Percentiles rank a stretch among this genome's conserved stretches.
These are phyloP conservation scores for Tetrapisispora namnaoensis DNA, from an alignment of 805 yeast species.

Conservation along the genomic window DNA sequence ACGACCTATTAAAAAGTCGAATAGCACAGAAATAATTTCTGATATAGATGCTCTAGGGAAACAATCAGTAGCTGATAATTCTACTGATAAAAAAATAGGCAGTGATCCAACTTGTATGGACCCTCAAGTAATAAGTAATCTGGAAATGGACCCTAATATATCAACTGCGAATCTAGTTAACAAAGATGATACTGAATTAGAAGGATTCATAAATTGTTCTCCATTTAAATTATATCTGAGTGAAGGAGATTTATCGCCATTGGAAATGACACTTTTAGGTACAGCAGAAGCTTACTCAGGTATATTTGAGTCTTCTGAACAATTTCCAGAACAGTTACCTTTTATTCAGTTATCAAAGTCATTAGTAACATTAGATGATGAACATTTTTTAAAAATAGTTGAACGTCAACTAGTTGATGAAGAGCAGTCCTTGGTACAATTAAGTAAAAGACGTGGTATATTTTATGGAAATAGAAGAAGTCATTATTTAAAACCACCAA, in stretches of 20 bases:
- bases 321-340: slow-evolving; percentile 22
- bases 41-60: too few species aligned
- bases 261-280: slow-evolving; percentile 30
- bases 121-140: too few species aligned
- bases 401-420: slow-evolving; percentile 40
- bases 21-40: too few species aligned
- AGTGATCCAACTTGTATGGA: too few species aligned
- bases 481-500: slow-evolving; percentile 72
- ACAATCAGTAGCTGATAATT: too few species aligned
- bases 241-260: slow-evolving; percentile 24
- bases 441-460: slow-evolving; percentile 35
- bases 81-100: too few species aligned
- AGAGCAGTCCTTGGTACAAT: slow-evolving; percentile 29
- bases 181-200: neutral
- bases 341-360: slow-evolving; percentile 57
- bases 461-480: slow-evolving; percentile 42
- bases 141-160: too few species aligned
- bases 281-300: slow-evolving; percentile 28
- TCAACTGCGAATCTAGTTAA: neutral
- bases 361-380: slow-evolving; percentile 53
- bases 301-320: slow-evolving; percentile 10
- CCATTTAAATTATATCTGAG: slow-evolving; percentile 30
- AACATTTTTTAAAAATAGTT: slow-evolving; percentile 48
- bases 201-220: neutral
- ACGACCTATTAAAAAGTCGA: too few species aligned